Conservation (phyloP, 441 rosid species). For the Manihot esculenta region DNA sequence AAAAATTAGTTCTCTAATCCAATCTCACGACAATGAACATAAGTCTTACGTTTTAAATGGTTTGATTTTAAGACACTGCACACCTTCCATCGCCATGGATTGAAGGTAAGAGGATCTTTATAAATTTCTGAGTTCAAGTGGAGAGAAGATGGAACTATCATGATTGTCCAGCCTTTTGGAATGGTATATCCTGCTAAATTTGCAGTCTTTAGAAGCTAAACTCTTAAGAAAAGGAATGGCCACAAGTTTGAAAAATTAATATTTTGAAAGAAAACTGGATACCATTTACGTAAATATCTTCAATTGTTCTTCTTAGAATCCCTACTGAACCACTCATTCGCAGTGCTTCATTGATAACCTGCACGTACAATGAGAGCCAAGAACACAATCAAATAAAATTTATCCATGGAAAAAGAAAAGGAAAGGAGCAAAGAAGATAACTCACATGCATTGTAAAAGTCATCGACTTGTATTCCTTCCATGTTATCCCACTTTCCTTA, state of each 20-base stretch:
- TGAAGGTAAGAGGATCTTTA: conserved; percentile 19
- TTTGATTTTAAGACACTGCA: background rate
- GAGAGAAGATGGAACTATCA: conserved; percentile 27
- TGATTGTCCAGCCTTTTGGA: conserved; percentile 36
- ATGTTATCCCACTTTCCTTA: conserved; percentile 18
- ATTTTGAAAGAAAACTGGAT: background rate
- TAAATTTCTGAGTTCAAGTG: conserved; percentile 28
- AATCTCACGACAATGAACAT: background rate
- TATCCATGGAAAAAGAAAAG: background rate
- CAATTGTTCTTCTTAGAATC: conserved; percentile 19
- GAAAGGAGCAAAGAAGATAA: background rate
- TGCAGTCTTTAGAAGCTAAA: background rate
- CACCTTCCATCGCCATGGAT: conserved; percentile 32
- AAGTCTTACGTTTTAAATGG: background rate
- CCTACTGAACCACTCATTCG: conserved; percentile 20
- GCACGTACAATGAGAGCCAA: background rate
- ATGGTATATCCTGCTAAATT: conserved; percentile 32
- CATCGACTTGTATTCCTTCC: conserved; percentile 41
- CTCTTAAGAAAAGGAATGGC: background rate
- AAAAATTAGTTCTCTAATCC: no score
- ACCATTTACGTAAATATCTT: conserved; percentile 19
- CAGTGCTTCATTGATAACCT: conserved; percentile 26
- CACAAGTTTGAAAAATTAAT: background rate
- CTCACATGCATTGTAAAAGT: conserved; percentile 34
- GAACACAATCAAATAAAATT: background rate